phyloP scores from a whole-genome alignment of 2,329 filamentous ascomycete genomes.

The Colletotrichum cuscutae region DNA sequence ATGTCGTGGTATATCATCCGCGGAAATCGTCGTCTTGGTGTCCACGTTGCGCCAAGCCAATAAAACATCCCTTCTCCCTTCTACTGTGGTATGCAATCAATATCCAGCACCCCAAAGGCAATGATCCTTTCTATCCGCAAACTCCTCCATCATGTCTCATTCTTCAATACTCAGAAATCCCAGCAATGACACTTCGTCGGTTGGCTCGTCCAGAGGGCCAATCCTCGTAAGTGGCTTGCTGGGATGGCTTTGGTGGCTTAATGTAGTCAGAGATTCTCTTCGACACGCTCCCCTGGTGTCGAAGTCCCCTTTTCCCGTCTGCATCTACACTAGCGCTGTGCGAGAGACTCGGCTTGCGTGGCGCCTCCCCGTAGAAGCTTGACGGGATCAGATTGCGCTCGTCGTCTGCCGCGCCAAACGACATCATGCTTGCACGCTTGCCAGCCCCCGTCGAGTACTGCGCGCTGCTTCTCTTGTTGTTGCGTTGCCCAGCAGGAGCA shows the following conservation, averaged over 20 bases:
- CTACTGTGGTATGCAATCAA: not conserved
- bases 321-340: not conserved
- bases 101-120: not conserved
- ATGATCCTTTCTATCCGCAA: not conserved
- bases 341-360: not conserved
- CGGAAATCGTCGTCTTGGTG: not conserved
- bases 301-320: conserved; percentile 32
- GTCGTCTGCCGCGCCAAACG: conserved; percentile 12
- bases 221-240: conserved; percentile 2
- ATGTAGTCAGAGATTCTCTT: conserved; percentile 61
- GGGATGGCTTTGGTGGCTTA: conserved; percentile 35
- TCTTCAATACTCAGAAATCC: conserved; percentile 2
- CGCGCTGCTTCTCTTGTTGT: conserved; percentile 28
- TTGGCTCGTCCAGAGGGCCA: conserved; percentile 18
- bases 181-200: conserved; percentile 18
- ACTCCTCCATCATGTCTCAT: not conserved
- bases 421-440: conserved; percentile 29
- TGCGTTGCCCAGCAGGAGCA: not conserved
- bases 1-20: not conserved
- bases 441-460: conserved; percentile 12
- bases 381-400: conserved; percentile 12
- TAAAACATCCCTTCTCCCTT: not conserved
- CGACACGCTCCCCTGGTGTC: conserved; percentile 45
- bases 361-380: conserved; percentile 5
- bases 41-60: not conserved